Percentiles rank a stretch among this genome's conserved stretches.
These are phyloP conservation scores for Cyberlindnera xishuangbannaensis DNA, from an alignment of 805 yeast genomes.

Conservation along the genomic window DNA sequence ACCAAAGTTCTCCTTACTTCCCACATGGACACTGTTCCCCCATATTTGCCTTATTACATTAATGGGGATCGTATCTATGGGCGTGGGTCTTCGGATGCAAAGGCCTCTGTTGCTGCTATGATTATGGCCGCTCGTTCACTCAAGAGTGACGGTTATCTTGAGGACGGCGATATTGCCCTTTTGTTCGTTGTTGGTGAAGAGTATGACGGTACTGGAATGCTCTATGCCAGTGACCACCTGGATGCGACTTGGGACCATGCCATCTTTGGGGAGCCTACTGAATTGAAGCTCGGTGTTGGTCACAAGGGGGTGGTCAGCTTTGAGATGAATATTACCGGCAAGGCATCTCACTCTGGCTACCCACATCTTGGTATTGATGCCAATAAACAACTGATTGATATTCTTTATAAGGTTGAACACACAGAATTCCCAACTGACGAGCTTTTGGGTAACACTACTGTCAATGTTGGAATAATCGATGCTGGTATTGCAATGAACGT, in stretches of 20 bases:
- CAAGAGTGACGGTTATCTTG: conserved; percentile 29
- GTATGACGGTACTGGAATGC: conserved; percentile 61
- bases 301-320: conserved; percentile 56
- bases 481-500: conserved; percentile 69
- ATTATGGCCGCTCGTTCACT: conserved; percentile 48
- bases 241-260: conserved; percentile 51
- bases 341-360: conserved; percentile 62
- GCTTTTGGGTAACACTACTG: conserved; percentile 53
- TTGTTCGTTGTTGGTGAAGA: conserved; percentile 72
- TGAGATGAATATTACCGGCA: conserved; percentile 42
- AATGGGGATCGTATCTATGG: conserved; percentile 50
- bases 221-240: conserved; percentile 28
- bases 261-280: conserved; percentile 75
- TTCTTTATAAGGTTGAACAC: conserved; percentile 39
- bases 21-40: conserved; percentile 72
- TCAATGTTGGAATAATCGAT: conserved; percentile 50
- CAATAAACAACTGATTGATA: conserved; percentile 46
- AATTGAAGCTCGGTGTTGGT: conserved; percentile 59
- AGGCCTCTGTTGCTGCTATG: conserved; percentile 62
- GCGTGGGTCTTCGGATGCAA: conserved; percentile 68
- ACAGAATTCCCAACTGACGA: conserved; percentile 44
- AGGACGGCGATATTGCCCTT: conserved; percentile 51
- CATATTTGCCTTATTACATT: conserved; percentile 45
- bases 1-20: conserved; percentile 51
- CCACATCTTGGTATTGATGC: conserved; percentile 67